Evolutionary conservation across 805 yeast genomes (phyloP).

Genomic region (Saccharomycopsis selenospora): DNA sequence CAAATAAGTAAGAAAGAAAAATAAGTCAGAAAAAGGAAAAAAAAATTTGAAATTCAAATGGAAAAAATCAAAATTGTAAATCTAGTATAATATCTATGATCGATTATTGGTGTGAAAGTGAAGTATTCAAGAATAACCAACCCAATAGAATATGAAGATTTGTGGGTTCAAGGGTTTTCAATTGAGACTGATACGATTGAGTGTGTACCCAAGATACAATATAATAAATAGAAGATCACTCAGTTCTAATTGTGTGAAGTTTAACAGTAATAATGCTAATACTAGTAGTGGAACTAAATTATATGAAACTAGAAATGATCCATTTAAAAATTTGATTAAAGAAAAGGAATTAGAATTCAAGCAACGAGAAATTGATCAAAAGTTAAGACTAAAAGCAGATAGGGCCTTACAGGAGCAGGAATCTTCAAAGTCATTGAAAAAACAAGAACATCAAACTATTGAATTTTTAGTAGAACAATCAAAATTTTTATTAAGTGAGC

Average conservation of each 20-base stretch:
- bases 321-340: neutral
- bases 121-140: no score
- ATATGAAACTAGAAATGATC: neutral
- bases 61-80: no score
- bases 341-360: neutral
- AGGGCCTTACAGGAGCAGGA: no score
- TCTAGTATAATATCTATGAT: no score
- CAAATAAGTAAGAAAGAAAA: no score
- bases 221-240: neutral
- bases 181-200: neutral
- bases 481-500: neutral
- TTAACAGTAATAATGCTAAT: neutral
- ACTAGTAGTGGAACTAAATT: neutral
- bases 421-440: no score
- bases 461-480: neutral
- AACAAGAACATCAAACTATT: no score
- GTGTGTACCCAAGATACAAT: neutral
- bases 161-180: neutral
- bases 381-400: neutral
- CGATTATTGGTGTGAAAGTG: no score
- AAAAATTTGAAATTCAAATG: no score
- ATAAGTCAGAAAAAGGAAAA: no score
- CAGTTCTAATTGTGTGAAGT: neutral
- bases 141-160: neutral
- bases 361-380: neutral